A percentile compares a stretch with the other conserved stretches of the same genome.
Conservation (phyloP, 1,139 yeast species). For the Diutina sp. region DNA sequence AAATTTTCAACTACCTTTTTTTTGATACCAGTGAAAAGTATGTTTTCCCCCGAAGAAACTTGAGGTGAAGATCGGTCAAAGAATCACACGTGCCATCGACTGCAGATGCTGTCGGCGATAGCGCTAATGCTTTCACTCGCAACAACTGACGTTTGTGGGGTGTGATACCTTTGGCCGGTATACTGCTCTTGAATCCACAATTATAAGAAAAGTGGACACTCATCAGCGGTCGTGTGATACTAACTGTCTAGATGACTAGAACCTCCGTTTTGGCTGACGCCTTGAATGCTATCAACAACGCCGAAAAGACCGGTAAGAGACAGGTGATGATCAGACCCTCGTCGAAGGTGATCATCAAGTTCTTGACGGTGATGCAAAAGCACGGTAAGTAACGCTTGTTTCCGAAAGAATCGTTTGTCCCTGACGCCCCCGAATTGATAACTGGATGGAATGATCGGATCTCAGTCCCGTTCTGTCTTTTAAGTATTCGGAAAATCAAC, state of each 20-base stretch:
- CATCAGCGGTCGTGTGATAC: background rate
- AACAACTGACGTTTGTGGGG: background rate
- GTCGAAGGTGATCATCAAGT: constrained; percentile 95
- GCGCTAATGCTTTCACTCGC: background rate
- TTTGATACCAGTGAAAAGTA: background rate
- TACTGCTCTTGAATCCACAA: background rate
- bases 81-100: background rate
- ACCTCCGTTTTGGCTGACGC: constrained; percentile 74
- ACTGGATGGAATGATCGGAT: constrained; percentile 93
- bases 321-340: constrained; percentile 98
- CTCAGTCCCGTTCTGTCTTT: constrained; percentile 92
- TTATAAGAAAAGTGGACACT: background rate
- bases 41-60: background rate
- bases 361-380: constrained; percentile 94
- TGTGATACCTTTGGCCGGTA: background rate
- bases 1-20: background rate
- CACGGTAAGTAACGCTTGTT: constrained; percentile 24
- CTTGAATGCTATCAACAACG: constrained; percentile 95
- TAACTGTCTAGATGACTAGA: background rate
- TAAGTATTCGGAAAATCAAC: constrained; percentile 85
- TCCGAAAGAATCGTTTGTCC: background rate
- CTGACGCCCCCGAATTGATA: constrained; percentile 65
- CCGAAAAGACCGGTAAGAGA: constrained; percentile 99
- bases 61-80: background rate
- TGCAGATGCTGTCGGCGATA: background rate